phyloP scores from a whole-genome alignment of 1,284 basidiomycete genomes.

The Neolentinus lepideus region DNA sequence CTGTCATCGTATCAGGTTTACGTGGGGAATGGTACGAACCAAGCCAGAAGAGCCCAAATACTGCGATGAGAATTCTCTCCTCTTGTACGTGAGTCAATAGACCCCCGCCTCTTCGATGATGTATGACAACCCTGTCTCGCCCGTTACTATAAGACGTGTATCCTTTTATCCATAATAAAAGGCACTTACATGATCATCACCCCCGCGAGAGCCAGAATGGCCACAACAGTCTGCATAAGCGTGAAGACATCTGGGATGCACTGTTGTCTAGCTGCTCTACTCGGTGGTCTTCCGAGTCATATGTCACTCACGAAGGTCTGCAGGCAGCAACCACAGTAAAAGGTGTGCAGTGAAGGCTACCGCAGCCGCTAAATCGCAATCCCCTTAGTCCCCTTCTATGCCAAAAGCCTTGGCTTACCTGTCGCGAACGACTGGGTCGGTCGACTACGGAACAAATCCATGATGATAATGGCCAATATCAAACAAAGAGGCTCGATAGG shows the following conservation, averaged over 20 bases:
- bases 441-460: neutral
- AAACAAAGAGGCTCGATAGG: neutral
- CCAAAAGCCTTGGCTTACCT: slow-evolving; percentile 4
- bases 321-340: slow-evolving; percentile 14
- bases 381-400: neutral
- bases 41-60: slow-evolving; percentile 66
- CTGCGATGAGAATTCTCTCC: slow-evolving; percentile 61
- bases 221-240: slow-evolving; percentile 65
- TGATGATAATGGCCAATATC: neutral
- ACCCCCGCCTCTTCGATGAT: slow-evolving; percentile 49
- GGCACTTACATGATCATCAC: slow-evolving; percentile 56
- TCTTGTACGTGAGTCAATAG: slow-evolving; percentile 62
- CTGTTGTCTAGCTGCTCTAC: neutral
- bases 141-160: slow-evolving; percentile 1
- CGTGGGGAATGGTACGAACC: slow-evolving; percentile 34
- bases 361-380: slow-evolving; percentile 9
- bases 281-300: slow-evolving; percentile 2
- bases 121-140: slow-evolving; percentile 46
- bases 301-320: slow-evolving; percentile 10
- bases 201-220: slow-evolving; percentile 53
- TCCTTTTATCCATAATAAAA: neutral
- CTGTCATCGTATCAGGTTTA: neutral
- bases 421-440: neutral
- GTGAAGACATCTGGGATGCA: slow-evolving; percentile 49
- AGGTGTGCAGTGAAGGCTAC: slow-evolving; percentile 12